Percentiles rank a stretch among this genome's conserved stretches.
Conservation (phyloP, 176 grass and related monocot genomes). For the Metroxylon sagu region DNA sequence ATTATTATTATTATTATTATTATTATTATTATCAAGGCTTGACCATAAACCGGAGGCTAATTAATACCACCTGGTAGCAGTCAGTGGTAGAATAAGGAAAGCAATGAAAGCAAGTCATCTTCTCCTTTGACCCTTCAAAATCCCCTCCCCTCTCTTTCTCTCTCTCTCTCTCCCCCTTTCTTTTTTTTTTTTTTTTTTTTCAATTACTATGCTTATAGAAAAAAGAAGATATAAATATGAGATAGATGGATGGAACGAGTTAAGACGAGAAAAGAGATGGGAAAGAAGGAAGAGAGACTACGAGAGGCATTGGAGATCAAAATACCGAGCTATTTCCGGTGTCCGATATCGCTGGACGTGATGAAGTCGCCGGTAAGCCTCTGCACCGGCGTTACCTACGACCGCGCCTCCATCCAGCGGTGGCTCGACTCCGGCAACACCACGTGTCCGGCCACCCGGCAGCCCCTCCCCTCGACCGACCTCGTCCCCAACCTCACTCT, state of each 20-base stretch:
- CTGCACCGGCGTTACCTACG: constrained; percentile 92
- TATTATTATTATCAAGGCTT: too few relatives aligned
- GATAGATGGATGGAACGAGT: not conserved
- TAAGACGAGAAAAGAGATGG: constrained; percentile 11
- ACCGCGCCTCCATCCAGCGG: constrained; percentile 74
- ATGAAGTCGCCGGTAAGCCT: constrained; percentile 96
- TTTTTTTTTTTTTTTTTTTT: too few relatives aligned
- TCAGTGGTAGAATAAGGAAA: too few relatives aligned
- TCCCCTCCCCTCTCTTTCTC: too few relatives aligned
- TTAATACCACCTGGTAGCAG: too few relatives aligned
- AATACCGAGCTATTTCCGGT: constrained; percentile 77
- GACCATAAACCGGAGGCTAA: too few relatives aligned
- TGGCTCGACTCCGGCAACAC: constrained; percentile 90
- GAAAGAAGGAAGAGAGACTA: constrained; percentile 24
- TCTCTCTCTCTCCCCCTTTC: too few relatives aligned
- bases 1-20: too few relatives aligned
- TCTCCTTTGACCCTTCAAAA: too few relatives aligned
- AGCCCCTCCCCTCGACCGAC: constrained; percentile 54
- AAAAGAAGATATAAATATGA: not conserved
- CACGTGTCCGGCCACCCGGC: constrained; percentile 88
- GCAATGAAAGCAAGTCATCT: too few relatives aligned
- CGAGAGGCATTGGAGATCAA: constrained; percentile 45
- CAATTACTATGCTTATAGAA: not conserved
- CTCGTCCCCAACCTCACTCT: constrained; percentile 73
- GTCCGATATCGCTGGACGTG: constrained; percentile 93